Conservation (phyloP, 2,329 filamentous ascomycete genomes). For the Zymoseptoria ardabiliae region DNA sequence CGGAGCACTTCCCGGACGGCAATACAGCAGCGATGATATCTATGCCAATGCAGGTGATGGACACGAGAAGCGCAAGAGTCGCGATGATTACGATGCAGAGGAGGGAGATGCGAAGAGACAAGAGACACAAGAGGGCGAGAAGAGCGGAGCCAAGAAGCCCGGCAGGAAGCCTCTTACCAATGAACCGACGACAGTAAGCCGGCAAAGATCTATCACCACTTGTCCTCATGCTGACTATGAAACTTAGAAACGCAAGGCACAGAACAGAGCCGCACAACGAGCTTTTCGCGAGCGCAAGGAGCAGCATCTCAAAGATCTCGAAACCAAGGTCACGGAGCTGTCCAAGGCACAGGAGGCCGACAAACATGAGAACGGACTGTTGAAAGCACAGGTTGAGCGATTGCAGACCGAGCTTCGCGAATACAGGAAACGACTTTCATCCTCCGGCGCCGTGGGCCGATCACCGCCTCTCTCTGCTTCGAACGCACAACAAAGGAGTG, state of each 20-base stretch:
- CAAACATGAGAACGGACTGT: slow-evolving; percentile 74
- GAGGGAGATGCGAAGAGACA: slow-evolving; percentile 64
- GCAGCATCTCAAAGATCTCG: slow-evolving; percentile 77
- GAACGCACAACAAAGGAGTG: slow-evolving; percentile 21
- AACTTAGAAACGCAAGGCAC: slow-evolving; percentile 81
- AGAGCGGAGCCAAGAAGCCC: slow-evolving; percentile 78
- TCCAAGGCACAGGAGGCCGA: slow-evolving; percentile 77
- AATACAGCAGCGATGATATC: slow-evolving; percentile 21
- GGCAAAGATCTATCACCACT: neutral
- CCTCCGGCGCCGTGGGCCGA: slow-evolving; percentile 45
- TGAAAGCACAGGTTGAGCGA: slow-evolving; percentile 82
- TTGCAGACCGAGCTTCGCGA: slow-evolving; percentile 78
- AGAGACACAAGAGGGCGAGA: slow-evolving; percentile 75
- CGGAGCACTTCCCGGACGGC: slow-evolving; percentile 60
- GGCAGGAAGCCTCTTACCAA: slow-evolving; percentile 92
- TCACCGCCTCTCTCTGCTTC: slow-evolving; percentile 40
- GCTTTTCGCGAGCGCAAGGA: slow-evolving; percentile 94
- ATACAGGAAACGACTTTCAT: slow-evolving; percentile 77
- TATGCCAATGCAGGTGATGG: slow-evolving; percentile 38
- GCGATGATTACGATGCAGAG: slow-evolving; percentile 58
- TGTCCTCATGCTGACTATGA: neutral
- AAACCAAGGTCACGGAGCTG: slow-evolving; percentile 58
- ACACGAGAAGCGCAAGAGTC: slow-evolving; percentile 65
- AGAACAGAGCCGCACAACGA: slow-evolving; percentile 85
- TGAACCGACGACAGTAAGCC: slow-evolving; percentile 87